Evolutionary conservation across 116 monocot species (phyloP), one percentile per base, ranked within the genome.

Genomic region (Phalaenopsis hybrid): DNA sequence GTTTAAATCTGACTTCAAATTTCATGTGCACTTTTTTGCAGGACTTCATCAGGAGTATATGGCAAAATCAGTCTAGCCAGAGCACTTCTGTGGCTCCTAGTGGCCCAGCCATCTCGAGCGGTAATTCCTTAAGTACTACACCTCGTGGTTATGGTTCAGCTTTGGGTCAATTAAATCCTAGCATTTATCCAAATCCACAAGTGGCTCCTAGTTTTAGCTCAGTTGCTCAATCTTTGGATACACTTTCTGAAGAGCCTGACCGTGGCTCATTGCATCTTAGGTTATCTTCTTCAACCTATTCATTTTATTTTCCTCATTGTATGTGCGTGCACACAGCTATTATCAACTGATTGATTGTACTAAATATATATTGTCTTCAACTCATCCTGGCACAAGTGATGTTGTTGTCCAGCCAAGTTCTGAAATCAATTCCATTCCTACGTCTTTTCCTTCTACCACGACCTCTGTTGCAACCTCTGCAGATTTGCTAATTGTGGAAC

Each of bases 11-110:
- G 13, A 15, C 16, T 44, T 74, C 48, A 21, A 49, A 49, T 50
- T 82, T 49, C 0, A 20, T 49, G 52, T 81, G 52, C 72, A 6
- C 31, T 43, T 78, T 81, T 69, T 45, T 86, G 74, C 83, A 99
- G 99, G 99, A 99, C 75, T 99, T 99, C 82, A 87, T 95, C 13
- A 90, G 87, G 76, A 89, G 85, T 85, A 85, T 92, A 16, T 95
- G 91, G 95, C 91, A 94, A 80, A 92, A 87, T 63, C 93, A 93
- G 51, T 85, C 93, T 48, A 82, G 82, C 58, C 94, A 92, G 80
- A 94, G 80, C 85, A 68, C 91, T 75, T 89, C 69, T 79, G 85
- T 79, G 87, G 73, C 49, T 63, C 46, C 87, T 81, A 51, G 81
- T 83, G 80, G 81, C 18, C 81, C 82, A 21, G 46, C 89, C 75